A percentile compares a stretch with the other conserved stretches of the same genome.
phyloP scores from a whole-genome alignment of 1,284 basidiomycete species.

The Austroboletus niveus region DNA sequence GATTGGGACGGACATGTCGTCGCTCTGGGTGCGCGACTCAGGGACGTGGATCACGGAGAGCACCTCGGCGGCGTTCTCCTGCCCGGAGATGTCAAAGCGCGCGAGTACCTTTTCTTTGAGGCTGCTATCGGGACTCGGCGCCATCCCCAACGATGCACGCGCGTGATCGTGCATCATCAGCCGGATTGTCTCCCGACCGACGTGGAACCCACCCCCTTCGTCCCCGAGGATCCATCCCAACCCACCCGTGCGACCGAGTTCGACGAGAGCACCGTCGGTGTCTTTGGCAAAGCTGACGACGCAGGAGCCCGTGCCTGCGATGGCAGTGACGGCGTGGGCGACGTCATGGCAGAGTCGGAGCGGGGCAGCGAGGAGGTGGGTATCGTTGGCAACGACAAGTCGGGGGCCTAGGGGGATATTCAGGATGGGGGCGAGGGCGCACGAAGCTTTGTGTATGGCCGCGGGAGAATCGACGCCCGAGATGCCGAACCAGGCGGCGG shows the following conservation, averaged over 20 bases:
- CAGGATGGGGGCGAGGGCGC: slow-evolving; percentile 53
- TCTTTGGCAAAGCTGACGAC: slow-evolving; percentile 58
- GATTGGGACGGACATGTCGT: slow-evolving; percentile 23
- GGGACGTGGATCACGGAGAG: slow-evolving; percentile 58
- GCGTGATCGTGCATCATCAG: slow-evolving; percentile 59
- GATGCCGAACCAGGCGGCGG: slow-evolving; percentile 73
- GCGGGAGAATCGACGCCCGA: slow-evolving; percentile 73
- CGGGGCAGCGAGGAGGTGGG: slow-evolving; percentile 71
- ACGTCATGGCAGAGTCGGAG: slow-evolving; percentile 57
- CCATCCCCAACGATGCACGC: slow-evolving; percentile 68
- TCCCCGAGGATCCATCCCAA: slow-evolving; percentile 85
- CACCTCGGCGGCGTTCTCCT: slow-evolving; percentile 58
- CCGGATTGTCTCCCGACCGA: slow-evolving; percentile 70
- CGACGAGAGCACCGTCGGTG: slow-evolving; percentile 39
- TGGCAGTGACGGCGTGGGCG: slow-evolving; percentile 59
- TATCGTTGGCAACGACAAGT: slow-evolving; percentile 70
- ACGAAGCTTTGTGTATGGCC: slow-evolving; percentile 52
- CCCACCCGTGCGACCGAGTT: slow-evolving; percentile 70
- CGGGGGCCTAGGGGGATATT: slow-evolving; percentile 49
- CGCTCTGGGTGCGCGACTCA: slow-evolving; percentile 38
- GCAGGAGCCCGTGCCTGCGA: slow-evolving; percentile 73
- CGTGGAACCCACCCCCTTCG: slow-evolving; percentile 74
- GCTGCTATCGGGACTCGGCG: slow-evolving; percentile 31
- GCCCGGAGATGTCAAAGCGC: slow-evolving; percentile 52
- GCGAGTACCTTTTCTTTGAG: slow-evolving; percentile 48